Base-by-base conservation (phyloP, 768 basidiomycete species). In the Lentinus brumalis region DNA sequence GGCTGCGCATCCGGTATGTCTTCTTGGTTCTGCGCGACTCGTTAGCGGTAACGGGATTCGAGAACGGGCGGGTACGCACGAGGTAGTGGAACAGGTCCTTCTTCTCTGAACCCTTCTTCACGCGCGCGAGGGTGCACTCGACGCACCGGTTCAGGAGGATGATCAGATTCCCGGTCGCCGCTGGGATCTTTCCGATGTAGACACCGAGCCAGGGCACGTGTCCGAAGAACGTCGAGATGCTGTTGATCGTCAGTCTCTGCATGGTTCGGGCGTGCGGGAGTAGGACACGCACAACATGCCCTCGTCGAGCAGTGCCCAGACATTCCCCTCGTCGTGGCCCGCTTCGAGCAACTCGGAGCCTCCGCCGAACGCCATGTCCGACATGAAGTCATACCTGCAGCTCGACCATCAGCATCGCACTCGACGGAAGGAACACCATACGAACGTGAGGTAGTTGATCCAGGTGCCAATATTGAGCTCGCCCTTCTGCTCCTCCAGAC, bases 41-140 rank as follows among this genome's bases (percentile, higher is more conserved):
- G 32, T 31, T 7, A 39, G 31, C 9, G 16, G 2, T 32, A 14
- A 11, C 4, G 41, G 44, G 29, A 3, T 2, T 30, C 42, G 15
- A 7, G 30, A 31, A 21, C 38, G 5, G 21, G 15, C 14, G n/a
- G 14, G 18, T 14, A 59, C 64, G 12, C 53, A 82, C 82, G 59
- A 83, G 70, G 61, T 83, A 76, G 65, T 82, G 76, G 68, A 80
- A 81, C 67, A 80, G 63, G 49, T 73, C 71, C 50, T 68, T 67
- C 9, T 32, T 50, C 12, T 50, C 46, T 6, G 70, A 67, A 15
- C 70, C 71, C 15, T 55, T 52, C 44, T 62, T 57, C 40, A 64
- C 53, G 46, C 70, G 61, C 40, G 44, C 41, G 0, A 18, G 39
- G 26, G 61, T 52, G 39, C 58, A 59, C 10, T 59, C 29, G 44